phyloP scores from a whole-genome alignment of 2,329 filamentous ascomycete species.

The Chaetomium strumarium region DNA sequence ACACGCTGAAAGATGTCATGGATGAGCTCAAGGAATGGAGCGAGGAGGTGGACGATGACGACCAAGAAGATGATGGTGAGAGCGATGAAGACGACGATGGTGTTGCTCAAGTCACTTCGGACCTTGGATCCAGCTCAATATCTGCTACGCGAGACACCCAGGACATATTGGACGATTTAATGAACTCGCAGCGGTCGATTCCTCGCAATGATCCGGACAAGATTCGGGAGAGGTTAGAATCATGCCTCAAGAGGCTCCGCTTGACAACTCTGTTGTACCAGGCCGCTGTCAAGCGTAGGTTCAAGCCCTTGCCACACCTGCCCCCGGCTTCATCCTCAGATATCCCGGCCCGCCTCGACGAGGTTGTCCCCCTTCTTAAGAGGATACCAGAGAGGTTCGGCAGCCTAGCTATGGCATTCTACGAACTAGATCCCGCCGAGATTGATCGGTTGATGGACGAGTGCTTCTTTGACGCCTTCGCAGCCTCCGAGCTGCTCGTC shows the following conservation, averaged over 20 bases:
- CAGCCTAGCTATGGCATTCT: constrained; percentile 66
- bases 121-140: constrained; percentile 29
- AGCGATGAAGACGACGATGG: constrained; percentile 40
- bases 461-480: constrained; percentile 55
- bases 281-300: constrained; percentile 61
- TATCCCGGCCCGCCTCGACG: constrained; percentile 45
- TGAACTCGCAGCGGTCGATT: constrained; percentile 56
- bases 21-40: constrained; percentile 86
- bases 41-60: constrained; percentile 61
- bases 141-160: constrained; percentile 46
- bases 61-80: constrained; percentile 43
- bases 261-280: constrained; percentile 64
- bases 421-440: constrained; percentile 55
- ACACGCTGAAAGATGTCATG: constrained; percentile 73
- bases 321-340: constrained; percentile 21
- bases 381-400: constrained; percentile 62
- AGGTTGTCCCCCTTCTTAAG: constrained; percentile 50
- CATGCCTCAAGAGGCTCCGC: constrained; percentile 57
- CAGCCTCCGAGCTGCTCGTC: constrained; percentile 49
- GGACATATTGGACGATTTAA: constrained; percentile 61
- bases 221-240: constrained; percentile 60
- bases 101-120: constrained; percentile 27
- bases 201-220: constrained; percentile 57
- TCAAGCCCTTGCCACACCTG: constrained; percentile 48
- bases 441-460: constrained; percentile 55